phyloP scores from a whole-genome alignment of 1,139 yeast genomes.

The Kodamaea anthophila region DNA sequence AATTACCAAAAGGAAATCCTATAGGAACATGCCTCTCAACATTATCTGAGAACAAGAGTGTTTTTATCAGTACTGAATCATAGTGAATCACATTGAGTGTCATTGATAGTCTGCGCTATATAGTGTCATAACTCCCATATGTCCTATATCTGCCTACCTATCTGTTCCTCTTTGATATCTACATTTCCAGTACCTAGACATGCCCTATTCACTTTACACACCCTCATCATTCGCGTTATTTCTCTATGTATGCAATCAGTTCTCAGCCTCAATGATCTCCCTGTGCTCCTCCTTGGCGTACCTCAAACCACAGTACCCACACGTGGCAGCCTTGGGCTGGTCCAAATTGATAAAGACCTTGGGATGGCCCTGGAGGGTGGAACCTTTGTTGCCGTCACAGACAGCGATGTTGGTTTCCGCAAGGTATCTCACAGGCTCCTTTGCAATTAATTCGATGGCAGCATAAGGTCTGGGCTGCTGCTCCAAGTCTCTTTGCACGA shows the following conservation, averaged over 20 bases:
- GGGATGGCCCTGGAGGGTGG: conserved; percentile 75
- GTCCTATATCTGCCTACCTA: too few relatives aligned
- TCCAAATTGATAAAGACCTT: conserved; percentile 77
- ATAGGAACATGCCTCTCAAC: too few relatives aligned
- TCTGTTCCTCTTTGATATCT: too few relatives aligned
- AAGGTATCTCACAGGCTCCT: conserved; percentile 66
- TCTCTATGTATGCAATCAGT: conserved; percentile 1
- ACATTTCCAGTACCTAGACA: not conserved
- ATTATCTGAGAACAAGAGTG: too few relatives aligned
- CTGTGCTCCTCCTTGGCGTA: conserved; percentile 50
- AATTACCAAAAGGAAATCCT: too few relatives aligned
- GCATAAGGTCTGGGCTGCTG: conserved; percentile 77
- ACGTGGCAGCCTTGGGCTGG: conserved; percentile 62
- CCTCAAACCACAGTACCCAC: conserved; percentile 76
- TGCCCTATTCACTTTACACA: not conserved
- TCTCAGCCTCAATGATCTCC: conserved; percentile 30
- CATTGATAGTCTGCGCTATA: too few relatives aligned
- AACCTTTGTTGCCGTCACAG: conserved; percentile 76
- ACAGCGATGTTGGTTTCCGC: conserved; percentile 58
- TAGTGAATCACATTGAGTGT: too few relatives aligned
- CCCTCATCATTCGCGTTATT: not conserved
- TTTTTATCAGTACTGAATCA: too few relatives aligned
- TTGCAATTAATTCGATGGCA: conserved; percentile 75
- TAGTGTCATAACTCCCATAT: too few relatives aligned
- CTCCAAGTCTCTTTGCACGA: conserved; percentile 63